Evolutionary conservation across 73 alveolate genomes (phyloP).

Genomic region (Paramecium pentaurelia): DNA sequence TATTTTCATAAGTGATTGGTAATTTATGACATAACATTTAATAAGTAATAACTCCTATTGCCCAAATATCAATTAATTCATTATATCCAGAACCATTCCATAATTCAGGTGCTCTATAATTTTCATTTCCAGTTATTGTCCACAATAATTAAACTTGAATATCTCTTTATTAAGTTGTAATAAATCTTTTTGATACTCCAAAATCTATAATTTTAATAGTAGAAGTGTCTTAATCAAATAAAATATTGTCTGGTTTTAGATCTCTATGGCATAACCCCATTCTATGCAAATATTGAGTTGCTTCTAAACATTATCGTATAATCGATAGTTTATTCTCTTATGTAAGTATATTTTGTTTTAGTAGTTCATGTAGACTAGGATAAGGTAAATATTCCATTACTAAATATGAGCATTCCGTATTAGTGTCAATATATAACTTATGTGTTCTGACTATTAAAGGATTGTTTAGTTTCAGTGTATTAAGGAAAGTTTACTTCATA

Average conservation of each 20-base stretch:
- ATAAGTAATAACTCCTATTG: conserved; percentile 77
- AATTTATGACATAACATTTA: conserved; percentile 53
- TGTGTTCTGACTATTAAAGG: not conserved
- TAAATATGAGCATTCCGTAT: not conserved
- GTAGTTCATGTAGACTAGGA: conserved; percentile 34
- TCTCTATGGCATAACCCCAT: conserved; percentile 59
- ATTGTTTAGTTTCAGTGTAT: not conserved
- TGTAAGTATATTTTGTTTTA: not conserved
- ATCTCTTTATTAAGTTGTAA: not conserved
- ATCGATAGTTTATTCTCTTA: not conserved
- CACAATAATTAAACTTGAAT: not conserved
- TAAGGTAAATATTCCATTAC: conserved; percentile 48
- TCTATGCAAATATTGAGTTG: conserved; percentile 30
- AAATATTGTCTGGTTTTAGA: conserved; percentile 59
- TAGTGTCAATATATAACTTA: conserved; percentile 7
- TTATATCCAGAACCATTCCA: conserved; percentile 78
- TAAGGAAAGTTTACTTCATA: conserved; percentile 24
- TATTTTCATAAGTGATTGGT: conserved; percentile 46
- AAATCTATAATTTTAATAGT: conserved; percentile 57
- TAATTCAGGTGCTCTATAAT: conserved; percentile 92
- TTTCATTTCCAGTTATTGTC: conserved; percentile 81
- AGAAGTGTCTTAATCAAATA: conserved; percentile 13
- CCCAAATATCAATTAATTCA: conserved; percentile 90
- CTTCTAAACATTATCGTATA: conserved; percentile 47
- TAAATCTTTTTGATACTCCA: conserved; percentile 51